Base-by-base conservation (phyloP, 163 green algal species). In the Chlorella variabilis region DNA sequence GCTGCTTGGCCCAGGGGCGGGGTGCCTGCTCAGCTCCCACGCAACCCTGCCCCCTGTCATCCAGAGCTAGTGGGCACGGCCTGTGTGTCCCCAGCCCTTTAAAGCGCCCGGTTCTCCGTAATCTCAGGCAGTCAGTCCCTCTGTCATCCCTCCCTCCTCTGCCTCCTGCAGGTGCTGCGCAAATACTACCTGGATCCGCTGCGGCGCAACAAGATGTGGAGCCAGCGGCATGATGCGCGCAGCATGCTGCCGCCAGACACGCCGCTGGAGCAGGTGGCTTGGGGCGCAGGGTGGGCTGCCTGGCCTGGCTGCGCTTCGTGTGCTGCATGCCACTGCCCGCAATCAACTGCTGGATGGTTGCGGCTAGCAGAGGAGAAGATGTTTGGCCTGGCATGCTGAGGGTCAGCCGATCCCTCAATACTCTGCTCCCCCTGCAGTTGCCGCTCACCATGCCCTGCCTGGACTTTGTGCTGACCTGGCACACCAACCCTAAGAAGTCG, bases 401-500 rank as follows among this genome's bases (percentile, higher is more conserved):
- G n/a, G 45, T 31, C 51, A 59, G 3, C 27, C 33, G 15, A 18
- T 3, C 33, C 51, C 49, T 34, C 59, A 51, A n/a, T 29, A 65
- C 38, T 34, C 34, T 77, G 73, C 62, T 49, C 34, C 51, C 78
- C 49, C 71, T 87, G 79, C 75, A 91, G 80, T 76, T 93, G 80
- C 91, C 91, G 2, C 65, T 86, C 39, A 76, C 77, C 29, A 89
- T 93, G 86, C 83, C 86, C 17, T 90, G 78, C 77, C 82, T 93
- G 51, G 87, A 94, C 80, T 96, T 89, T 77, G 77, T 75, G 65
- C 85, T 82, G 21, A 58, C 86, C 15, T 95, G 90, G 91, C 77
- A 89, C 69, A 89, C 80, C 54, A 84, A 89, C 71, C 80, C 76
- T 39, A 62, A 48, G 45, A 77, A 63, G 70, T 17, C 51, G 61